A percentile compares a stretch with the other conserved stretches of the same genome.
phyloP scores from a whole-genome alignment of 176 grass and related monocot genomes.

The Puccinellia tenuiflora region DNA sequence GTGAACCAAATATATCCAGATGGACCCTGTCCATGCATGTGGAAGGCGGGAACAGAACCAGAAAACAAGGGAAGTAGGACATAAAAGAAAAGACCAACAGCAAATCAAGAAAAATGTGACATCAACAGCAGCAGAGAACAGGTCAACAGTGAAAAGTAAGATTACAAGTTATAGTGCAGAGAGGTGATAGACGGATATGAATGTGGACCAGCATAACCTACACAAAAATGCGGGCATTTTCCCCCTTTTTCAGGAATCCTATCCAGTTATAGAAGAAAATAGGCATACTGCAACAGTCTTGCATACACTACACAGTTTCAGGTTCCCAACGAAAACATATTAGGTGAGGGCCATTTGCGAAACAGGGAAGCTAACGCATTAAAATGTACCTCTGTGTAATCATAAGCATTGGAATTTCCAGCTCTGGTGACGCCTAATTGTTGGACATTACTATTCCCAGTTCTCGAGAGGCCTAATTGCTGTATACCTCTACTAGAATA shows the following conservation, averaged over 20 bases:
- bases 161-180: conserved; percentile 10
- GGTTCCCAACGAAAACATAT: conserved; percentile 11
- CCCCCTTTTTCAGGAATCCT: neutral
- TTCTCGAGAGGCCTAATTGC: conserved; percentile 28
- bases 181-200: conserved; percentile 2
- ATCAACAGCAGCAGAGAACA: conserved; percentile 14
- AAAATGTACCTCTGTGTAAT: conserved; percentile 58
- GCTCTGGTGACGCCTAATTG: conserved; percentile 46
- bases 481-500: conserved; percentile 37
- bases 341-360: conserved; percentile 6
- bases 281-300: neutral
- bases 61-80: neutral
- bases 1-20: neutral
- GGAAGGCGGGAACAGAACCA: neutral
- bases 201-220: neutral
- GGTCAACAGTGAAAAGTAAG: neutral
- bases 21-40: neutral
- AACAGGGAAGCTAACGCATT: conserved; percentile 24
- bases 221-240: neutral
- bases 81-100: neutral
- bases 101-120: conserved; percentile 12
- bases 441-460: conserved; percentile 27
- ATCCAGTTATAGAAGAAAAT: conserved; percentile 14
- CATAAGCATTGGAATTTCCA: conserved; percentile 59
- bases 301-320: conserved; percentile 13